Percentiles rank a stretch among this genome's conserved stretches.
Evolutionary conservation across 2,329 filamentous ascomycete genomes (phyloP).

Genomic region (Cladobotryum protrusum): DNA sequence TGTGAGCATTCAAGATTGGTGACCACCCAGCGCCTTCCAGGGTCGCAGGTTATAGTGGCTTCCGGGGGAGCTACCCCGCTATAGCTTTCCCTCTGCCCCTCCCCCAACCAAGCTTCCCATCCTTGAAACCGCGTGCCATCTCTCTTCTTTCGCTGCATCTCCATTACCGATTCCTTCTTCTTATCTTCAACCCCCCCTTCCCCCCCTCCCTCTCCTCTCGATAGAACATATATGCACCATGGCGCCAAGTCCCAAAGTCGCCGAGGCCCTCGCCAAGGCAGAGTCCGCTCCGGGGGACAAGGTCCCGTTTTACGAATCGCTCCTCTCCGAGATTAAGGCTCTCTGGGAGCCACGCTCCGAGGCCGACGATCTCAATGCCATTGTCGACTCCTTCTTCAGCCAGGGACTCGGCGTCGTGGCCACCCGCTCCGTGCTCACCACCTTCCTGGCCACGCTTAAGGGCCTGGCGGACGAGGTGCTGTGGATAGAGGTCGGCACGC

Average conservation of each 20-base stretch:
- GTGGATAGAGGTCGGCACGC: conserved; percentile 69
- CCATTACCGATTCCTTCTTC: background rate
- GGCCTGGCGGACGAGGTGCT: conserved; percentile 55
- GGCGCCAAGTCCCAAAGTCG: conserved; percentile 35
- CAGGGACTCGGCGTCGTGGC: conserved; percentile 71
- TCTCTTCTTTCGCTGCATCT: background rate
- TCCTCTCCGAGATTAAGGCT: conserved; percentile 38
- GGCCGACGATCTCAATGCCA: conserved; percentile 56
- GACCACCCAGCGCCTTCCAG: no score
- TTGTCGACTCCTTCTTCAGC: conserved; percentile 60
- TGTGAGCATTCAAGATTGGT: no score
- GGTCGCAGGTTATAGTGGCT: background rate
- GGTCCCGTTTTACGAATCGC: conserved; percentile 38
- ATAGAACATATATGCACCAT: conserved; percentile 19
- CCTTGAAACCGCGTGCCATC: conserved; percentile 10
- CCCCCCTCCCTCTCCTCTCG: background rate
- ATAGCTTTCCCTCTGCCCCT: conserved; percentile 15
- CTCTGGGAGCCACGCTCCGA: conserved; percentile 34
- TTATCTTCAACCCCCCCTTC: background rate
- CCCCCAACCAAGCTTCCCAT: conserved; percentile 5
- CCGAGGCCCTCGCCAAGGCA: conserved; percentile 37
- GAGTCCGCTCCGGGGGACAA: conserved; percentile 35
- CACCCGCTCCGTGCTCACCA: conserved; percentile 61
- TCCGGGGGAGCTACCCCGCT: conserved; percentile 18
- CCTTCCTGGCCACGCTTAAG: conserved; percentile 59